Conservation (phyloP, 345 rosid genomes). For the Arabis hirsuta region DNA sequence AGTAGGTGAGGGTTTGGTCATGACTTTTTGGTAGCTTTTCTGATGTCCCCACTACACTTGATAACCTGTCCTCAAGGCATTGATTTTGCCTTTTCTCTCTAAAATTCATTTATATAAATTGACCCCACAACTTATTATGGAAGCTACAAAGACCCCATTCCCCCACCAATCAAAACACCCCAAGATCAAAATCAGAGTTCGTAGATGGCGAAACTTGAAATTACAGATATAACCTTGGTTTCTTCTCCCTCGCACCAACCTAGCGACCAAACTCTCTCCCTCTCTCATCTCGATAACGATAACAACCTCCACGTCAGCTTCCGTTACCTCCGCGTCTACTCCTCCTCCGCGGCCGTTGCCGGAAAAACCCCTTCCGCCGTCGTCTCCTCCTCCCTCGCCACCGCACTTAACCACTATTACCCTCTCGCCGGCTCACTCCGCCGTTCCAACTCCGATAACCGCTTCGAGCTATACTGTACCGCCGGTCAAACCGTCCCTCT, state of each 20-base stretch:
- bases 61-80: slow-evolving; percentile 33
- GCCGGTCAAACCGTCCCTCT: slow-evolving; percentile 63
- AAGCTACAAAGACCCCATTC: slow-evolving; percentile 22
- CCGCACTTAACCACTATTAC: slow-evolving; percentile 66
- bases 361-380: slow-evolving; percentile 42
- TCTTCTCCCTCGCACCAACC: slow-evolving; percentile 56
- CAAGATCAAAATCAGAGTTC: background rate
- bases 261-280: slow-evolving; percentile 57
- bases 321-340: slow-evolving; percentile 81
- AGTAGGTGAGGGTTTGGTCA: slow-evolving; percentile 28
- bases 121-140: slow-evolving; percentile 2
- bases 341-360: slow-evolving; percentile 44
- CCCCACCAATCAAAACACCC: background rate
- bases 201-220: slow-evolving; percentile 46
- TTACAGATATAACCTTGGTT: slow-evolving; percentile 57
- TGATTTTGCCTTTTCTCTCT: slow-evolving; percentile 21
- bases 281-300: slow-evolving; percentile 76
- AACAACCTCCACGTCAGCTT: slow-evolving; percentile 66
- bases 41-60: background rate
- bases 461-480: slow-evolving; percentile 53
- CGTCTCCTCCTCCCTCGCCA: slow-evolving; percentile 57
- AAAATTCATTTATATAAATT: slow-evolving; percentile 2
- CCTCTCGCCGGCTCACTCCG: slow-evolving; percentile 65
- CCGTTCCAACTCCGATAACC: slow-evolving; percentile 34
- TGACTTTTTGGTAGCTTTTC: slow-evolving; percentile 34